Percentiles rank a stretch among this genome's conserved stretches.
phyloP scores from a whole-genome alignment of 768 basidiomycete genomes.

The Amanita muscaria region DNA sequence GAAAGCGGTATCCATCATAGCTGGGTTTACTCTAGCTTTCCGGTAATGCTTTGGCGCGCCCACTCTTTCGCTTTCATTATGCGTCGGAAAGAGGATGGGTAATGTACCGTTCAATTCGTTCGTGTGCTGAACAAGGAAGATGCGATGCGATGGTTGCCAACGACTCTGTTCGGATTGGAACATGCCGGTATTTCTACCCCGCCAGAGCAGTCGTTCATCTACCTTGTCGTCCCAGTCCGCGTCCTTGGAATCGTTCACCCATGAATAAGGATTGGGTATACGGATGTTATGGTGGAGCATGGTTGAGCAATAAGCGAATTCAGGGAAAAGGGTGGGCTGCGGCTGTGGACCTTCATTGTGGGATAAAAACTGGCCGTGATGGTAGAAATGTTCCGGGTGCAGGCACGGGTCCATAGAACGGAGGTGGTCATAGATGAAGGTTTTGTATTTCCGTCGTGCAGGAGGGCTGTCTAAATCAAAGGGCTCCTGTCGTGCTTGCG shows the following conservation, averaged over 20 bases:
- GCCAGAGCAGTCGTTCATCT: conserved; percentile 59
- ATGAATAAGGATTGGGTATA: conserved; percentile 37
- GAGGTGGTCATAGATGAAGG: conserved; percentile 42
- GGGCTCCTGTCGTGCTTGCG: conserved; percentile 26
- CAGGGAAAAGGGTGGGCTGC: conserved; percentile 33
- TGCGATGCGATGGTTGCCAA: conserved; percentile 46
- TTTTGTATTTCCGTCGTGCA: conserved; percentile 23
- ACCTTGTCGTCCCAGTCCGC: conserved; percentile 56
- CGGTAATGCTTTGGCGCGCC: conserved; percentile 25
- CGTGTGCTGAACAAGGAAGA: conserved; percentile 34
- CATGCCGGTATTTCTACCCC: conserved; percentile 69
- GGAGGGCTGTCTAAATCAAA: conserved; percentile 29
- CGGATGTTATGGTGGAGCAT: conserved; percentile 48
- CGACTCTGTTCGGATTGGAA: conserved; percentile 26
- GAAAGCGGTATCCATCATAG: conserved; percentile 55
- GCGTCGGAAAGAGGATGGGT: conserved; percentile 28
- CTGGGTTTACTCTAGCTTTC: conserved; percentile 38
- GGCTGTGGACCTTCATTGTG: conserved; percentile 40
- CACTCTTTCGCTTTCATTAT: conserved; percentile 19
- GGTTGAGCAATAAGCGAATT: conserved; percentile 45
- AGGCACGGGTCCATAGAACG: conserved; percentile 42
- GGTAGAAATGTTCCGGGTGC: conserved; percentile 34
- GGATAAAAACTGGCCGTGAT: conserved; percentile 46
- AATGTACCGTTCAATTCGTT: conserved; percentile 34
- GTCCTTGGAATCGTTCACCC: conserved; percentile 42